These are phyloP conservation scores for Leccinum insigne DNA, from an alignment of 1,284 basidiomycete species.

Conservation along the genomic window DNA sequence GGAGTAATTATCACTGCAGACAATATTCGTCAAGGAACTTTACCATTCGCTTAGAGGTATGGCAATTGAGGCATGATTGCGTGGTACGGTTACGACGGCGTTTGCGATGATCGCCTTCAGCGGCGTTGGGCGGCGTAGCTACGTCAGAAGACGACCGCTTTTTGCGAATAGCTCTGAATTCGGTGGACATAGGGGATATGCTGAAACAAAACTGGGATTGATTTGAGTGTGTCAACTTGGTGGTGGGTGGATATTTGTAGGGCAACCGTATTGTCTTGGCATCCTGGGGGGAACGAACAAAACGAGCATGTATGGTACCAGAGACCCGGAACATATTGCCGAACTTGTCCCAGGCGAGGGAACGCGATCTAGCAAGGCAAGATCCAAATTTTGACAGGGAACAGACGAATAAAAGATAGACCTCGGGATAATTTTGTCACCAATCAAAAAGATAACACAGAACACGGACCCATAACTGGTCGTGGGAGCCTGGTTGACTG, in stretches of 20 bases:
- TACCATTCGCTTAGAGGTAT: constrained; percentile 84
- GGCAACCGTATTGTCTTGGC: constrained; percentile 26
- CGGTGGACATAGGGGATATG: constrained; percentile 26
- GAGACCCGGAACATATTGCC: constrained; percentile 13
- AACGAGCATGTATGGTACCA: constrained; percentile 6
- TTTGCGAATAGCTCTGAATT: constrained; percentile 29
- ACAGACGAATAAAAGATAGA: constrained; percentile 16
- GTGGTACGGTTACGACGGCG: constrained; percentile 65
- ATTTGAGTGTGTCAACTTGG: constrained; percentile 2
- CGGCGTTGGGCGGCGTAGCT: constrained; percentile 15
- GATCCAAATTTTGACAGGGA: constrained; percentile 9
- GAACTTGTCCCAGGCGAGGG: constrained; percentile 9
- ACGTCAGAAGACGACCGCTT: constrained; percentile 25
- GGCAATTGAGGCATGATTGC: constrained; percentile 66
- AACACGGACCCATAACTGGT: constrained; percentile 20
- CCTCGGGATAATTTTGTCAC: constrained; percentile 21
- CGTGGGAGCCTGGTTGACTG: constrained; percentile 25
- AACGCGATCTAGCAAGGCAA: constrained; percentile 17
- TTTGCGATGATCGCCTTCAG: constrained; percentile 50
- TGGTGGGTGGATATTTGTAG: constrained; percentile 27
- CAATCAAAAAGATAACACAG: constrained; percentile 14
- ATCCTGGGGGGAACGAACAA: constrained; percentile 10
- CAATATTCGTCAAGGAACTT: constrained; percentile 18
- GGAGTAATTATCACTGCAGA: constrained; percentile 1
- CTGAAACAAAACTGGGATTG: constrained; percentile 2